These are phyloP conservation scores for Thraustochytrium sp. DNA, from an alignment of 352 stramenopile genomes.

Conservation along the genomic window DNA sequence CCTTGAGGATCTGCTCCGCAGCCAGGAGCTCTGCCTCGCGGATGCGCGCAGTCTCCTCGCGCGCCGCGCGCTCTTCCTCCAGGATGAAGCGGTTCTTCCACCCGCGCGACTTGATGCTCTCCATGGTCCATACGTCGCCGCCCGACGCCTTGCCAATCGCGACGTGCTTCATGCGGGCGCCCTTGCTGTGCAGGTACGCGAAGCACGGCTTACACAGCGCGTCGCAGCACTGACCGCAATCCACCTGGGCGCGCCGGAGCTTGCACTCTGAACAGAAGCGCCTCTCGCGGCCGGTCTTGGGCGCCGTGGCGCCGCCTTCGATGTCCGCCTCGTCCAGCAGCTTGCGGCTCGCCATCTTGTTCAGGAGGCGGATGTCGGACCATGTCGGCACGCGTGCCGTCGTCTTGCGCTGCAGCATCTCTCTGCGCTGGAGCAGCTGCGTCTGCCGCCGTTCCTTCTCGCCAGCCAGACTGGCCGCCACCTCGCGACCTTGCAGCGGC, in stretches of 20 bases:
- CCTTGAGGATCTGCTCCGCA: background rate
- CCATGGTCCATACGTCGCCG: background rate
- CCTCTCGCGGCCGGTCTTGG: no score
- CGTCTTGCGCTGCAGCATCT: background rate
- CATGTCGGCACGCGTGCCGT: background rate
- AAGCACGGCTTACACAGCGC: background rate
- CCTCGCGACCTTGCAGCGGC: background rate
- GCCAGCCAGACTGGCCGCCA: background rate
- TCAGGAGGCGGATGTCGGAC: background rate
- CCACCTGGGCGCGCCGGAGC: background rate
- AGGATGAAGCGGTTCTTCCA: background rate
- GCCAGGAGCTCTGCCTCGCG: background rate
- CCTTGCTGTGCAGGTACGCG: background rate
- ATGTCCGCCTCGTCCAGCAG: no score
- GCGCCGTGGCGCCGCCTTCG: no score
- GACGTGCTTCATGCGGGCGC: background rate
- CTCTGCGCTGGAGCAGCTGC: background rate
- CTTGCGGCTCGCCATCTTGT: background rate
- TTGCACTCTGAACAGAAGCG: background rate
- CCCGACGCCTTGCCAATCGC: background rate
- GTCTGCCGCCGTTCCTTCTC: background rate
- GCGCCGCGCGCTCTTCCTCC: background rate
- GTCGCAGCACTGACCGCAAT: background rate
- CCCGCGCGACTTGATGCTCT: background rate
- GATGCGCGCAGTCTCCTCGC: background rate